Evolutionary conservation across 2,329 filamentous ascomycete genomes (phyloP).

Genomic region (Calonectria fujianensis): DNA sequence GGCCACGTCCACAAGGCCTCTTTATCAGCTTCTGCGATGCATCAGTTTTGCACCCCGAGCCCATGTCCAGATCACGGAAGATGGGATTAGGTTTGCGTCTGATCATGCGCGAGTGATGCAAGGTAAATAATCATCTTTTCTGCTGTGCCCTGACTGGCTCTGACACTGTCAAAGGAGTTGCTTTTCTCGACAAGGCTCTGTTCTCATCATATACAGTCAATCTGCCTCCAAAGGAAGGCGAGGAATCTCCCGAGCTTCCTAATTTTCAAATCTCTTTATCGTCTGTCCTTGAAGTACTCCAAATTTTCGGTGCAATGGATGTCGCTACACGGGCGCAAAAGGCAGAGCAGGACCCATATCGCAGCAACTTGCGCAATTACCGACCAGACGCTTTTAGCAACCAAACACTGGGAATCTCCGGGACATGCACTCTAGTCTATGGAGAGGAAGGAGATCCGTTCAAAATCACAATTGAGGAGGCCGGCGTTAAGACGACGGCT

Average conservation of each 20-base stretch:
- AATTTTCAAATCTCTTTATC: slow-evolving; percentile 91
- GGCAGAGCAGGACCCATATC: slow-evolving; percentile 76
- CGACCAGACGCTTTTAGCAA: slow-evolving; percentile 86
- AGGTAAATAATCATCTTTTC: slow-evolving; percentile 70
- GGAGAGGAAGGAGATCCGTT: slow-evolving; percentile 84
- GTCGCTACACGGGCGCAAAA: slow-evolving; percentile 75
- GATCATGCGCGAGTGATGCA: slow-evolving; percentile 95
- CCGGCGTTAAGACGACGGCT: slow-evolving; percentile 90
- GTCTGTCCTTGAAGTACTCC: slow-evolving; percentile 92
- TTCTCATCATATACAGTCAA: slow-evolving; percentile 91
- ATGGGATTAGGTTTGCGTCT: slow-evolving; percentile 90
- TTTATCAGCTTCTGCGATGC: slow-evolving; percentile 78
- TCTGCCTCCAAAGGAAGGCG: slow-evolving; percentile 61
- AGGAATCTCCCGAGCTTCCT: slow-evolving; percentile 69
- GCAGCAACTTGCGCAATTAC: slow-evolving; percentile 77
- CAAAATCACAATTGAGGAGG: slow-evolving; percentile 89
- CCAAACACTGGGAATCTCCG: slow-evolving; percentile 87
- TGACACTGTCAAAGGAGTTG: slow-evolving; percentile 62
- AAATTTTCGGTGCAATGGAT: slow-evolving; percentile 94
- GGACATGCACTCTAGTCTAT: slow-evolving; percentile 91
- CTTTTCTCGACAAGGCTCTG: slow-evolving; percentile 90
- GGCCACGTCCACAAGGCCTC: slow-evolving; percentile 84
- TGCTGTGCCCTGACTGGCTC: slow-evolving; percentile 15
- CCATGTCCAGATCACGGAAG: slow-evolving; percentile 84
- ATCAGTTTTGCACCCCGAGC: slow-evolving; percentile 77